Conservation (phyloP, 2,329 filamentous ascomycete species). For the Biscogniauxia sp. region DNA sequence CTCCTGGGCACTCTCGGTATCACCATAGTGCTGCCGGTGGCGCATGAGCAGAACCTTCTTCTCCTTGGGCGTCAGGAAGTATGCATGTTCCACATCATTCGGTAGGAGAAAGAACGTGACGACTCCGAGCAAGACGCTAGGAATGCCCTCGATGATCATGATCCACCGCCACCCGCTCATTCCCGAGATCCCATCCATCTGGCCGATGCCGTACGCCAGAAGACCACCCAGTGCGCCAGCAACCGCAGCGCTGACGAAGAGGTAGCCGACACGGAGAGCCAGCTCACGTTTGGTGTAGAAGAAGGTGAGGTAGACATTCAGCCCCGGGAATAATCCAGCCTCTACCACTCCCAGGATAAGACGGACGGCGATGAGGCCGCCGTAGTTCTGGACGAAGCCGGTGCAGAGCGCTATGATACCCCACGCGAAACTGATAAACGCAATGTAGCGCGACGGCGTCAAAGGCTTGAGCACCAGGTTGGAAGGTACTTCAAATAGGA, state of each 20-base stretch:
- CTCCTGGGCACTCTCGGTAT: conserved; percentile 43
- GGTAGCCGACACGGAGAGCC: conserved; percentile 68
- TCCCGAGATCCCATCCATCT: conserved; percentile 66
- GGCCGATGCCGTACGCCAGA: conserved; percentile 70
- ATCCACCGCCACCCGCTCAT: conserved; percentile 71
- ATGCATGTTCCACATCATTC: conserved; percentile 59
- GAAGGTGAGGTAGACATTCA: conserved; percentile 54
- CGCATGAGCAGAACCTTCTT: conserved; percentile 47
- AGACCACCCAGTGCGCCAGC: conserved; percentile 72
- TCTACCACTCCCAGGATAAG: conserved; percentile 63
- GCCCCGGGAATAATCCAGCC: conserved; percentile 28
- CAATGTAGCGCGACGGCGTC: conserved; percentile 60
- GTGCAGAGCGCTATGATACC: conserved; percentile 68
- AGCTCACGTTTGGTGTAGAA: conserved; percentile 75
- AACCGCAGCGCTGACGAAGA: conserved; percentile 69
- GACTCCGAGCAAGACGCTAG: conserved; percentile 53
- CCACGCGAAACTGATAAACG: conserved; percentile 64
- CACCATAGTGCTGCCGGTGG: conserved; percentile 43
- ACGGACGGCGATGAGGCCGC: conserved; percentile 64
- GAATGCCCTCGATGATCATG: conserved; percentile 54
- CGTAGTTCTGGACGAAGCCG: conserved; percentile 65
- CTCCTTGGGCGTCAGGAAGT: conserved; percentile 58
- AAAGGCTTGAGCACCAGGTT: conserved; percentile 64
- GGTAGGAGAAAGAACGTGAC: conserved; percentile 57
- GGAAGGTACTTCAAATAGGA: conserved; percentile 61